Conservation (phyloP, 495 filamentous ascomycete genomes). For the Elaphomyces granulatus region DNA sequence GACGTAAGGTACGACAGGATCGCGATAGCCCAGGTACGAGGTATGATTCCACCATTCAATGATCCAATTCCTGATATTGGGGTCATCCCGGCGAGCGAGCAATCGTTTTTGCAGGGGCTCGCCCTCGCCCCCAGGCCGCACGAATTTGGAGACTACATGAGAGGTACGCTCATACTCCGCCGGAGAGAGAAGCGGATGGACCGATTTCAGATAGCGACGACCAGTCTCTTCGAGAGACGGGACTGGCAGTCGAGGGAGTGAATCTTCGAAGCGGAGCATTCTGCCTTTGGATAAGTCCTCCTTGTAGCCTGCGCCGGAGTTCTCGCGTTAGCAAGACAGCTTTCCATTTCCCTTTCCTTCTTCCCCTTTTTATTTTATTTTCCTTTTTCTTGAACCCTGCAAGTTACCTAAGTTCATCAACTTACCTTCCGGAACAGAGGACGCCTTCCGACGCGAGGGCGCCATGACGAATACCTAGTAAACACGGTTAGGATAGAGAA, state of each 20-base stretch:
- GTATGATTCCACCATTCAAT: constrained; percentile 95
- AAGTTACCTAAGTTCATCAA: constrained; percentile 1
- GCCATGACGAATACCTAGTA: constrained; percentile 30
- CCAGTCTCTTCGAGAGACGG: constrained; percentile 90
- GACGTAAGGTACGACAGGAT: constrained; percentile 95
- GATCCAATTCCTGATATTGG: constrained; percentile 85
- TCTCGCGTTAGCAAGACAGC: constrained; percentile 3
- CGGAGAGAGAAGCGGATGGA: constrained; percentile 64
- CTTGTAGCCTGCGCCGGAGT: constrained; percentile 60
- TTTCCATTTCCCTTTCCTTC: not conserved
- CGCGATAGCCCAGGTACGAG: constrained; percentile 84
- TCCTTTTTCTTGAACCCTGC: no score
- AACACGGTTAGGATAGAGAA: no score
- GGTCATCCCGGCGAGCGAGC: constrained; percentile 64
- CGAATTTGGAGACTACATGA: constrained; percentile 70
- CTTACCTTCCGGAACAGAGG: constrained; percentile 35
- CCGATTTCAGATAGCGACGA: constrained; percentile 80
- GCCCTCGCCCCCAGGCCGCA: constrained; percentile 67
- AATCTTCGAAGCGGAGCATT: constrained; percentile 95
- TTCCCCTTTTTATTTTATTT: not conserved
- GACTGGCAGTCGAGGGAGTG: constrained; percentile 78
- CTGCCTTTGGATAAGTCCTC: constrained; percentile 83
- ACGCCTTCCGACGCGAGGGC: constrained; percentile 25
- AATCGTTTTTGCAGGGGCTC: constrained; percentile 80
- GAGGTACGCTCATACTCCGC: constrained; percentile 62